Evolutionary conservation across 257 asterid species (phyloP).

Genomic region (Salvia rosmarinus): DNA sequence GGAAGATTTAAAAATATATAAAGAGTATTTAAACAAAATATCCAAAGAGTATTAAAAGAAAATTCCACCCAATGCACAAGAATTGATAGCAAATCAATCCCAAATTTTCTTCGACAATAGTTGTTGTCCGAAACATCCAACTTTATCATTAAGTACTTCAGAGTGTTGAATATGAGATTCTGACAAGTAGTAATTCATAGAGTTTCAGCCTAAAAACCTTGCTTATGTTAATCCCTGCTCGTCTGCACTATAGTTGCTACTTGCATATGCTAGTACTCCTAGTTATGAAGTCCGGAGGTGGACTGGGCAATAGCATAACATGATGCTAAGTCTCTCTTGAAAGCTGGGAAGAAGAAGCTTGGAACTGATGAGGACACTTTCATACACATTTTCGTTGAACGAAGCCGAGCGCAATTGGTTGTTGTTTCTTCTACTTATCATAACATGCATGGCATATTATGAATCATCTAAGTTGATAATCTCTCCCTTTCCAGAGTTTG

Average conservation of each 20-base stretch:
- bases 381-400: conserved; percentile 65
- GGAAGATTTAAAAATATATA: too few species aligned
- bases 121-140: too few species aligned
- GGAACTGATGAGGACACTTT: conserved; percentile 92
- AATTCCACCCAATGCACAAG: too few species aligned
- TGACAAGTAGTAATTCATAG: not conserved
- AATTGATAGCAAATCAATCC: too few species aligned
- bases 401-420: conserved; percentile 77
- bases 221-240: conserved; percentile 1
- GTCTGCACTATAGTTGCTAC: conserved; percentile 61
- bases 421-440: conserved; percentile 68
- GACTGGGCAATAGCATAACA: conserved; percentile 64
- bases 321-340: conserved; percentile 85
- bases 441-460: conserved; percentile 48
- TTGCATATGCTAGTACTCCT: conserved; percentile 50
- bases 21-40: too few species aligned
- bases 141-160: too few species aligned
- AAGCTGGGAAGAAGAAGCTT: conserved; percentile 87
- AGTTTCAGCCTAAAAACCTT: not conserved
- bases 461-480: not conserved
- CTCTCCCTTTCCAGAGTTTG: not conserved
- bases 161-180: not conserved
- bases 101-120: too few species aligned
- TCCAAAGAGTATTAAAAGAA: too few species aligned
- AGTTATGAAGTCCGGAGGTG: conserved; percentile 90